A percentile compares a stretch with the other conserved stretches of the same genome.
These are phyloP conservation scores for baker's yeast (Saccharomyces cerevisiae) DNA, from an alignment of 805 yeast genomes.

Conservation along the genomic window DNA sequence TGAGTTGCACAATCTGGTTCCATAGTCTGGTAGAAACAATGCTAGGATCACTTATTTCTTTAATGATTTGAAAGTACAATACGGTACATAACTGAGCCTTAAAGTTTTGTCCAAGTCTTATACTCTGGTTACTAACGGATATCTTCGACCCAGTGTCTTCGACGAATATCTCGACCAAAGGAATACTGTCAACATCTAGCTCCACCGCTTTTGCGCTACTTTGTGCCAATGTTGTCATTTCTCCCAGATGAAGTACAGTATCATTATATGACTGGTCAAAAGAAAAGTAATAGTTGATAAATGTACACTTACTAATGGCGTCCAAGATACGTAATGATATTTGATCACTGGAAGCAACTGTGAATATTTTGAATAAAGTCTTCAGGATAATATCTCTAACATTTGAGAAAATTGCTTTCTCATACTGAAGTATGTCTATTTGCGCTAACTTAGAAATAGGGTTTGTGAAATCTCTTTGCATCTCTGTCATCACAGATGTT, in stretches of 20 bases:
- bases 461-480: slow-evolving; percentile 2
- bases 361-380: slow-evolving; percentile 64
- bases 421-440: slow-evolving; percentile 42
- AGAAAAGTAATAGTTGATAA: slow-evolving; percentile 56
- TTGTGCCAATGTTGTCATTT: slow-evolving; percentile 1
- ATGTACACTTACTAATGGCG: slow-evolving; percentile 71
- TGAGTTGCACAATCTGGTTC: slow-evolving; percentile 50
- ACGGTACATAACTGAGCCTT: slow-evolving; percentile 85
- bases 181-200: slow-evolving; percentile 28
- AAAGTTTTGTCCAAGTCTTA: slow-evolving; percentile 78
- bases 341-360: slow-evolving; percentile 78
- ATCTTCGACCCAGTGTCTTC: slow-evolving; percentile 47
- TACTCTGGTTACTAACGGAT: slow-evolving; percentile 71
- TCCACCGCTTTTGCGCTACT: slow-evolving; percentile 7
- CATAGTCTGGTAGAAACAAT: slow-evolving; percentile 38
- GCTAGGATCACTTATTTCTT: slow-evolving; percentile 44
- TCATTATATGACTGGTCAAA: slow-evolving; percentile 47
- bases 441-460: slow-evolving; percentile 8
- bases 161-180: slow-evolving; percentile 33
- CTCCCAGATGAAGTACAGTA: slow-evolving; percentile 34
- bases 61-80: slow-evolving; percentile 68
- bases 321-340: slow-evolving; percentile 75
- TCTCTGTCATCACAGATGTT: slow-evolving; percentile 26
- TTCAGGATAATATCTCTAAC: slow-evolving; percentile 51
- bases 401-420: slow-evolving; percentile 55